Percentiles rank a stretch among this genome's conserved stretches.
These are phyloP conservation scores for Nemania sp. DNA, from an alignment of 2,329 filamentous ascomycete genomes.

Conservation along the genomic window DNA sequence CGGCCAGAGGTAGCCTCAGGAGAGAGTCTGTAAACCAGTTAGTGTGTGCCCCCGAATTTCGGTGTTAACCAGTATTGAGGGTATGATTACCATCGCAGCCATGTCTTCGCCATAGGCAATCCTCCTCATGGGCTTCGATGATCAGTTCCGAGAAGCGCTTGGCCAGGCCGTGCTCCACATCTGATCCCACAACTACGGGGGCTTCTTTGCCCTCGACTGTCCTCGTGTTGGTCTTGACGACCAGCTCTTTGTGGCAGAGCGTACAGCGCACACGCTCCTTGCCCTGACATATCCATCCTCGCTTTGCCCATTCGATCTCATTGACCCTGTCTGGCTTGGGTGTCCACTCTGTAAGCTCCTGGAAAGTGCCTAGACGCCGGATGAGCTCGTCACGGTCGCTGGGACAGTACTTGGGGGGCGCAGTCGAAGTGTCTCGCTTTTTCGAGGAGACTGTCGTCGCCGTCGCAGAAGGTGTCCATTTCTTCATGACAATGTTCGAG, in stretches of 20 bases:
- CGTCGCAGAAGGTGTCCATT: constrained; percentile 45
- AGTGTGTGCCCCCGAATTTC: constrained; percentile 9
- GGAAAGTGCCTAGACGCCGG: constrained; percentile 80
- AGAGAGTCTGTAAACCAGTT: constrained; percentile 53
- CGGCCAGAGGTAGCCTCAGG: constrained; percentile 65
- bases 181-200: constrained; percentile 57
- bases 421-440: constrained; percentile 37
- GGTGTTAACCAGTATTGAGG: neutral
- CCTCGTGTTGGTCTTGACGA: constrained; percentile 74
- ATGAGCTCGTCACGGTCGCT: constrained; percentile 84
- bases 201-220: constrained; percentile 59
- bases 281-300: constrained; percentile 85
- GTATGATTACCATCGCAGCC: constrained; percentile 75
- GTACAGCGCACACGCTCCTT: constrained; percentile 84
- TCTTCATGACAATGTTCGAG: constrained; percentile 48
- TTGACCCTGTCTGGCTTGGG: constrained; percentile 84
- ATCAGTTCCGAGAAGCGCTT: constrained; percentile 76
- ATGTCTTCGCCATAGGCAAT: constrained; percentile 82
- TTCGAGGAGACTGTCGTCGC: constrained; percentile 29
- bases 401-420: constrained; percentile 75
- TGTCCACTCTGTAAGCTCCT: constrained; percentile 91
- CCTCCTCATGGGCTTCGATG: constrained; percentile 72
- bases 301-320: constrained; percentile 93
- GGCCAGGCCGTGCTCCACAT: constrained; percentile 71
- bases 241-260: constrained; percentile 80